A percentile compares a stretch with the other conserved stretches of the same genome.
Evolutionary conservation across 164 flowering plant species (phyloP).

Genomic region (Piper betle): DNA sequence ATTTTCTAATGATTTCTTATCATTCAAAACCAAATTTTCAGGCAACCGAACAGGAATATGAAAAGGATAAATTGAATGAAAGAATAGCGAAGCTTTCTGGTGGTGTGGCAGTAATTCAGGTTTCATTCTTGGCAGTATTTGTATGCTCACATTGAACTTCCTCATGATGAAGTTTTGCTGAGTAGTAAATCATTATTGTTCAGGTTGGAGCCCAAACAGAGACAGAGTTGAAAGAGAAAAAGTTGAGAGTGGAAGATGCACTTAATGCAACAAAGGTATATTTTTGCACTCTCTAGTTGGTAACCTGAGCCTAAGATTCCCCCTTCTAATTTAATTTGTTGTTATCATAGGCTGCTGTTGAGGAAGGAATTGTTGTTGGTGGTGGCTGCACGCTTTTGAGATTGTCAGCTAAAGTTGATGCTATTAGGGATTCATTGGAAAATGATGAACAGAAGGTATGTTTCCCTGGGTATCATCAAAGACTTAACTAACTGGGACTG

Average conservation of each 20-base stretch:
- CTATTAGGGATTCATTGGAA: constrained; percentile 58
- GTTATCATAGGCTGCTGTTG: constrained; percentile 82
- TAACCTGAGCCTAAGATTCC: no score
- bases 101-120: constrained; percentile 98
- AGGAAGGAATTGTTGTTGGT: constrained; percentile 14
- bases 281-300: neutral
- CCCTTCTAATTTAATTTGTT: neutral
- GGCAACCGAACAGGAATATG: constrained; percentile 93
- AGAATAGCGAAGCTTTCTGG: constrained; percentile 96
- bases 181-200: neutral
- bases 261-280: constrained; percentile 94
- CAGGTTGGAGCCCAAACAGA: constrained; percentile 99
- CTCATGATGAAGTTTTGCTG: neutral
- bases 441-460: constrained; percentile 88
- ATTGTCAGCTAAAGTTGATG: constrained; percentile 84
- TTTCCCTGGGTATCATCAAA: no score
- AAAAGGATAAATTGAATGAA: constrained; percentile 87
- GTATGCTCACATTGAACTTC: no score
- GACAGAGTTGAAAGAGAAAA: constrained; percentile 84
- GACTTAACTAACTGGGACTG: no score
- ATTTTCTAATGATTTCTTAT: neutral
- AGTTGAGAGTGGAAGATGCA: constrained; percentile 97
- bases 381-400: constrained; percentile 71
- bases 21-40: constrained; percentile 10
- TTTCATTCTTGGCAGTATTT: constrained; percentile 3